Base-by-base conservation (phyloP, 441 rosid species). In the Gossypium schwendimanii region DNA sequence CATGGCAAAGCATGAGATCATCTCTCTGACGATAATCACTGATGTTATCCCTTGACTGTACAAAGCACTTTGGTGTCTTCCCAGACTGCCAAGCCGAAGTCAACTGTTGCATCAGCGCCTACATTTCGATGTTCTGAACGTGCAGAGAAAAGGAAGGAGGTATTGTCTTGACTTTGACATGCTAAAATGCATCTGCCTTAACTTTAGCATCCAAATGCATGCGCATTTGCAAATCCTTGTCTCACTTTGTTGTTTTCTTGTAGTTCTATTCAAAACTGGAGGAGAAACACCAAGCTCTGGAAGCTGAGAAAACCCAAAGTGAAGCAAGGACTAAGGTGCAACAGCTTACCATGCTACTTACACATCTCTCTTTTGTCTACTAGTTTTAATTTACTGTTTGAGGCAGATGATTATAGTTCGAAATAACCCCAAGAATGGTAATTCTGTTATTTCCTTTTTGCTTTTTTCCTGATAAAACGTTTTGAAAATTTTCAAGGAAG, bases 141-240 rank as follows among this genome's bases (percentile, higher is more conserved):
- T 57, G 97, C 98, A 14, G 95, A 89, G 85, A 94, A 90, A 82
- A 80, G 97, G 54, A 89, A 71, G 79, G 97, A 94, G 98, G 98
- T 94, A 66, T 45, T 58, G 63, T 71, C 72, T 74, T 28, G 14
- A 20, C 6, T 23, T 63, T 45, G 11, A 41, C 69, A 26, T 61
- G 21, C 58, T 69, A 71, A 33, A 66, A 53, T 15, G 41, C 63
- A 33, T 67, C 47, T 55, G 17, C 39, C 73, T 63, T 65, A n/a
- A 26, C 21, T 50, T 63, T 52, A 24, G 12, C 70, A 21, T 47
- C 53, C 66, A 8, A 11, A 36, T 69, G 44, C 28, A 54, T 18
- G 12, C 18, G 33, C 21, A n/a, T 50, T 31, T 54, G 45, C 41
- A 14, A 36, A 58, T 47, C 21, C 58, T 70, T 54, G 66, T 69